Conservation (phyloP, 352 stramenopile species). For the Elongisporangium undulatum region DNA sequence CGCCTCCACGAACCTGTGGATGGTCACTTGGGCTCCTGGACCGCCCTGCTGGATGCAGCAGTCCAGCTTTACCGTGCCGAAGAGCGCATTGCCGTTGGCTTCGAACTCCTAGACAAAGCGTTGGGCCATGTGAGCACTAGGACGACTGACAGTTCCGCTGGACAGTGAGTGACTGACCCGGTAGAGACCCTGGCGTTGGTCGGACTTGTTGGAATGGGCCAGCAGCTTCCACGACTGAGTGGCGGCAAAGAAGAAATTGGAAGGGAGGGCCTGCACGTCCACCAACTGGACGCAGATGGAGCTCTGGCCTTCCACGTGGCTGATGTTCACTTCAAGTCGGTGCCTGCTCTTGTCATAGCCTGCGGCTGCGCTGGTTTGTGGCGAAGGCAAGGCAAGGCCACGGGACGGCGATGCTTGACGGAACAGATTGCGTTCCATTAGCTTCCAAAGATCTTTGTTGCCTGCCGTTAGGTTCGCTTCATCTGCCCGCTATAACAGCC, state of each 20-base stretch:
- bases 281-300: not conserved
- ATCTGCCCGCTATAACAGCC: not conserved
- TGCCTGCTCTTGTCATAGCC: not conserved
- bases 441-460: not conserved
- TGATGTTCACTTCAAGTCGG: not conserved
- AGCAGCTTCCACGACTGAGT: not conserved
- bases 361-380: not conserved
- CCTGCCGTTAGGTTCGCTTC: not conserved
- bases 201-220: not conserved
- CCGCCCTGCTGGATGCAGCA: not conserved
- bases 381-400: too few relatives aligned
- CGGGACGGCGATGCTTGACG: not conserved
- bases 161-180: not conserved
- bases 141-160: not conserved
- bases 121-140: not conserved
- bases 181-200: not conserved
- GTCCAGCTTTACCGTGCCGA: not conserved
- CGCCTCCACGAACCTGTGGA: not conserved
- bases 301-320: not conserved
- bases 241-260: not conserved
- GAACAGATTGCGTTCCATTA: not conserved
- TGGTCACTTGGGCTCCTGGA: not conserved
- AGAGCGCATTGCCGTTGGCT: not conserved
- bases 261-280: not conserved
- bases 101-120: not conserved